phyloP scores from a whole-genome alignment of 805 yeast genomes.

The Middelhovenomyces tepae region DNA sequence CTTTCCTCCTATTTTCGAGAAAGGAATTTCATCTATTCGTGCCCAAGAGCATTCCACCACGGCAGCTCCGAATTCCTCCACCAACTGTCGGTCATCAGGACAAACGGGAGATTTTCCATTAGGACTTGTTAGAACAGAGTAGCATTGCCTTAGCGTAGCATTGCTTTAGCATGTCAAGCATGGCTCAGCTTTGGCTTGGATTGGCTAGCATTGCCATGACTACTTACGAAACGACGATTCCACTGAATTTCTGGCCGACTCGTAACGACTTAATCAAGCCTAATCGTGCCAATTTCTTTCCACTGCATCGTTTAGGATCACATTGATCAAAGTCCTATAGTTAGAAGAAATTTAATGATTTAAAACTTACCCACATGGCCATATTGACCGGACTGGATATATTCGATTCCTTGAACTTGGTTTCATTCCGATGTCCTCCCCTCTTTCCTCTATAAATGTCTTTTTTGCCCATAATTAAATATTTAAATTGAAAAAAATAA shows the following conservation, averaged over 20 bases:
- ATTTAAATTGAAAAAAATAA: neutral
- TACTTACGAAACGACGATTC: slow-evolving; percentile 64
- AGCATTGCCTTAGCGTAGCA: no score
- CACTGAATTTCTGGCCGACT: slow-evolving; percentile 90
- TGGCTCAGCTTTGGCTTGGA: neutral
- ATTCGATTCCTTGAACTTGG: slow-evolving; percentile 11
- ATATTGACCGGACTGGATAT: slow-evolving; percentile 65
- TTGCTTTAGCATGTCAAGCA: neutral
- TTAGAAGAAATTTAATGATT: neutral
- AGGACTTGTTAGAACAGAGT: slow-evolving; percentile 38
- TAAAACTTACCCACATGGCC: slow-evolving; percentile 67
- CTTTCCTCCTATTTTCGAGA: slow-evolving; percentile 82
- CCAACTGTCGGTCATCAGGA: slow-evolving; percentile 73
- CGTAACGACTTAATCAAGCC: slow-evolving; percentile 73
- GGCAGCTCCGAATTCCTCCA: slow-evolving; percentile 80
- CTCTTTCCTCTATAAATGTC: neutral
- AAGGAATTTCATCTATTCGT: slow-evolving; percentile 92
- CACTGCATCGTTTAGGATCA: slow-evolving; percentile 96
- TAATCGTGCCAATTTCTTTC: slow-evolving; percentile 82
- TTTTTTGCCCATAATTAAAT: neutral
- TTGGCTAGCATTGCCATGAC: no score
- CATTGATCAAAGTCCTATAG: slow-evolving; percentile 88
- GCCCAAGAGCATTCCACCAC: slow-evolving; percentile 99
- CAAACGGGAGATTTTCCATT: slow-evolving; percentile 86
- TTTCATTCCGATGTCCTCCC: slow-evolving; percentile 4